These are phyloP conservation scores for Globisporangium splendens DNA, from an alignment of 352 stramenopile species.

Conservation along the genomic window DNA sequence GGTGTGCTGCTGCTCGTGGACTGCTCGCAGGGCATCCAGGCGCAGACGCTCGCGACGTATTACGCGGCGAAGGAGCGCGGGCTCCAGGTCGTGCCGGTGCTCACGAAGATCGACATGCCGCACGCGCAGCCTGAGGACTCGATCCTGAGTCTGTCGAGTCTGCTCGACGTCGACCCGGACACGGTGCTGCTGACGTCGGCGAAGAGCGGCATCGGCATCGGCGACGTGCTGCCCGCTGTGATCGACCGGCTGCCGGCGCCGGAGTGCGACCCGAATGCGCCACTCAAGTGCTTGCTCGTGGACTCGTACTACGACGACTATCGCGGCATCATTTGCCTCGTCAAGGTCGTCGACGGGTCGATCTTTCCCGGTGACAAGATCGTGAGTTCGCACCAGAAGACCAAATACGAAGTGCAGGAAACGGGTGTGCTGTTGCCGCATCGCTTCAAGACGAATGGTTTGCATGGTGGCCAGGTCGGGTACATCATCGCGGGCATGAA, in stretches of 20 bases:
- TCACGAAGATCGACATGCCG: slow-evolving; percentile 98
- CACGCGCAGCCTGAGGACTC: slow-evolving; percentile 92
- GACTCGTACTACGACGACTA: slow-evolving; percentile 98
- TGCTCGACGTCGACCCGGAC: slow-evolving; percentile 92
- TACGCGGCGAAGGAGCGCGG: slow-evolving; percentile 95
- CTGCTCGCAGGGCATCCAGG: slow-evolving; percentile 96
- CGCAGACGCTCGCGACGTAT: slow-evolving; percentile 97
- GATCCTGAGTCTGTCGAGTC: slow-evolving; percentile 72
- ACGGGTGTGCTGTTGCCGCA: slow-evolving; percentile 92
- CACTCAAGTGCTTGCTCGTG: slow-evolving; percentile 92
- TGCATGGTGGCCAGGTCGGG: slow-evolving; percentile 94
- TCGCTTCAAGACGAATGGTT: slow-evolving; percentile 61
- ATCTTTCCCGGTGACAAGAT: slow-evolving; percentile 85
- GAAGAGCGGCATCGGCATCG: slow-evolving; percentile 91
- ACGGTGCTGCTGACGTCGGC: slow-evolving; percentile 94
- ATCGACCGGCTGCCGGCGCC: slow-evolving; percentile 69
- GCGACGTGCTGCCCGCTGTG: slow-evolving; percentile 77
- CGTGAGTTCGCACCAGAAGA: slow-evolving; percentile 65
- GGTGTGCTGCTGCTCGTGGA: slow-evolving; percentile 98
- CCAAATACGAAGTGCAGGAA: slow-evolving; percentile 95
- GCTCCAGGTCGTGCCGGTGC: slow-evolving; percentile 93
- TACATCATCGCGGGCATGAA: slow-evolving; percentile 98
- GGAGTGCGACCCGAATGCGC: slow-evolving; percentile 39
- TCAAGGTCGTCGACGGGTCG: slow-evolving; percentile 92
- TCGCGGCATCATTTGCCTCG: slow-evolving; percentile 94